Percentiles rank a stretch among this genome's conserved stretches.
Evolutionary conservation across 108 stramenopile genomes (phyloP).

Genomic region (Skeletonema marinoi): DNA sequence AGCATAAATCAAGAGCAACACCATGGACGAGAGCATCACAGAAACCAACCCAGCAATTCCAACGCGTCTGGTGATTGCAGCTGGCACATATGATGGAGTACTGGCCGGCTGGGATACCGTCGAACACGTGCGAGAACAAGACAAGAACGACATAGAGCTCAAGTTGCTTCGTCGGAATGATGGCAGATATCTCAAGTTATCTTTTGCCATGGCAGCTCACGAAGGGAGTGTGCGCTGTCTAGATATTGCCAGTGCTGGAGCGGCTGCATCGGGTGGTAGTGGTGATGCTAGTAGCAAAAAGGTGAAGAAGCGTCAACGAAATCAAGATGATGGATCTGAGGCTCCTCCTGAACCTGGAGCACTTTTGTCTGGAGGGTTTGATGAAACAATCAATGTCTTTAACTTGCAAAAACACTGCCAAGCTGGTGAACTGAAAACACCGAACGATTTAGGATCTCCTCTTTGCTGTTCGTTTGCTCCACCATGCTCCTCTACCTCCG

Average conservation of each 20-base stretch:
- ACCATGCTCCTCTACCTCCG: conserved; percentile 29
- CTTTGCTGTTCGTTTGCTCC: conserved; percentile 82
- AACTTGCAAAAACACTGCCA: conserved; percentile 40
- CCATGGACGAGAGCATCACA: background rate
- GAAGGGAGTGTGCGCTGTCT: conserved; percentile 77
- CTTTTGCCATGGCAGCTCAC: conserved; percentile 83
- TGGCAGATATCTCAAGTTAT: conserved; percentile 52
- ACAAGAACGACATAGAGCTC: conserved; percentile 28
- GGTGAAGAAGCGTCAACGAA: conserved; percentile 1
- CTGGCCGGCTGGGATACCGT: conserved; percentile 86
- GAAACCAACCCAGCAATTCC: conserved; percentile 13
- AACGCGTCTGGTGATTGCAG: conserved; percentile 50
- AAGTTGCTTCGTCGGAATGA: conserved; percentile 28
- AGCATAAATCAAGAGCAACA: background rate
- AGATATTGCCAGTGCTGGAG: conserved; percentile 46
- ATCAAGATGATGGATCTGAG: conserved; percentile 2
- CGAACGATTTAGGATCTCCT: conserved; percentile 80
- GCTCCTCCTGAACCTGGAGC: conserved; percentile 56
- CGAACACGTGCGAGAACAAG: conserved; percentile 18
- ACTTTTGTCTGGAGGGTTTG: conserved; percentile 81
- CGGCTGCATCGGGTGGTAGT: background rate
- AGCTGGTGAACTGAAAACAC: conserved; percentile 79
- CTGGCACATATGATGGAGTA: conserved; percentile 91
- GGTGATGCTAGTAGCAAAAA: background rate
- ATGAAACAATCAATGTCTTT: conserved; percentile 66